These are phyloP conservation scores for Xylaria hypoxylon DNA, from an alignment of 2,329 filamentous ascomycete genomes.

Conservation along the genomic window DNA sequence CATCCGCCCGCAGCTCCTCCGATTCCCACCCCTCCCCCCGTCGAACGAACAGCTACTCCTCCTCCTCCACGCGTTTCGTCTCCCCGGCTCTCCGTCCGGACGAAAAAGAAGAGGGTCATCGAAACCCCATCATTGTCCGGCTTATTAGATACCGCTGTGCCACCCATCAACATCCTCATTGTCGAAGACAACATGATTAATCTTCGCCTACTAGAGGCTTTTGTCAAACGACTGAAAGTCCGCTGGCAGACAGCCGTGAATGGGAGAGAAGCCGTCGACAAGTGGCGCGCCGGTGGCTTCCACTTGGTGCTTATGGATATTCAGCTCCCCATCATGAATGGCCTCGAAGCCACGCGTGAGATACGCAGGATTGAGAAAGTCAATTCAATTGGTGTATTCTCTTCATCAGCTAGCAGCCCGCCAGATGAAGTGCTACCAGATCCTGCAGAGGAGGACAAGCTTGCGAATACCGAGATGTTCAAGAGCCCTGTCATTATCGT, in stretches of 20 bases:
- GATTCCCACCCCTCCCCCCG: conserved; percentile 62
- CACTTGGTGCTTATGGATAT: conserved; percentile 99
- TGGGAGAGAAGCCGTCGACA: conserved; percentile 89
- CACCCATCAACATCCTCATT: conserved; percentile 96
- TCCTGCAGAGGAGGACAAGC: conserved; percentile 73
- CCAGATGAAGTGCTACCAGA: conserved; percentile 61
- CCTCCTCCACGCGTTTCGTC: conserved; percentile 59
- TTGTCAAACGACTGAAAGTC: conserved; percentile 95
- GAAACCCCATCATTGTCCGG: conserved; percentile 65
- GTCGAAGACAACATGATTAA: conserved; percentile 99
- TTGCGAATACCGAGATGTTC: conserved; percentile 78
- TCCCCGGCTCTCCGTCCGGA: conserved; percentile 60
- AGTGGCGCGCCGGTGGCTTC: conserved; percentile 93
- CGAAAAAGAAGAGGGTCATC: conserved; percentile 65
- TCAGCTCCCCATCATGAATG: conserved; percentile 95
- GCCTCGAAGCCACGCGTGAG: conserved; percentile 92
- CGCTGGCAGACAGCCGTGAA: conserved; percentile 98
- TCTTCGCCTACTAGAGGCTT: conserved; percentile 89
- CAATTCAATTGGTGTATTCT: conserved; percentile 93
- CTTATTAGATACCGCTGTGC: conserved; percentile 83
- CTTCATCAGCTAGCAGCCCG: conserved; percentile 70
- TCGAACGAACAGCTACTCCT: conserved; percentile 68
- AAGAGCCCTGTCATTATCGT: conserved; percentile 99
- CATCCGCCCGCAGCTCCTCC: conserved; percentile 63
- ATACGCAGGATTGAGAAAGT: conserved; percentile 89